Base-by-base conservation (phyloP, 2,329 filamentous ascomycete genomes). In the Colletotrichum tropicicola region DNA sequence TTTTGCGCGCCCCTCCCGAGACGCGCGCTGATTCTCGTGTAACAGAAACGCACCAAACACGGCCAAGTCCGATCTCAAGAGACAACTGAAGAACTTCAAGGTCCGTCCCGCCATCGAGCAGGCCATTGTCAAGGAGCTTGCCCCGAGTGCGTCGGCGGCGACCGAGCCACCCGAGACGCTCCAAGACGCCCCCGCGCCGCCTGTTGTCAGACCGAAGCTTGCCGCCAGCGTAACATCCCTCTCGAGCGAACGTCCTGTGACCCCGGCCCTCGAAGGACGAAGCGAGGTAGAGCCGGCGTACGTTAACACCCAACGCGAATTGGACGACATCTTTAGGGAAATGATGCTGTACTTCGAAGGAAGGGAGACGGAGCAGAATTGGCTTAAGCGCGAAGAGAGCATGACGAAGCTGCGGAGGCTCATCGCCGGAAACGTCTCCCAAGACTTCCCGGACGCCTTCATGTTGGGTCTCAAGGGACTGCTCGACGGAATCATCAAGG, bases 291-390 rank as follows among this genome's bases (percentile, higher is more conserved):
- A 97, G 57, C 93, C 94, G 2, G 82, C 91, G 27, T 94, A 95
- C 73, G 89, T 97, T 60, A 93, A 94, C 71, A 95, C 94, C 1
- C 85, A 91, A 69, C 87, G 93, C 70, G 94, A 98, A 74, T 82
- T 98, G n/a, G 94, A 98, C 65, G 94, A 97, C 25, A 89, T 91
- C 2, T 89, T 97, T 74, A 89, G 88, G 69, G 90, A 92, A 30
- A 97, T 98, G 92, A 83, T 90, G 30, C 84, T 85, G 56, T 86
- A 86, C 74, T 98, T 98, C 68, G 94, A 98, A 70, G 94, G 94
- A 55, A 93, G 85, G 74, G 95, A 98, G 79, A 89, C 91, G 0
- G 95, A 98, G 74, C 89, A 92, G 65, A 98, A 98, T 73, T 98
- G 95, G 95, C 76, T 92, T 71, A 90, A 91, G 70, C 87, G 95